Evolutionary conservation across 2,329 filamentous ascomycete species (phyloP).

Genomic region (Trichophyton schoenleinii): DNA sequence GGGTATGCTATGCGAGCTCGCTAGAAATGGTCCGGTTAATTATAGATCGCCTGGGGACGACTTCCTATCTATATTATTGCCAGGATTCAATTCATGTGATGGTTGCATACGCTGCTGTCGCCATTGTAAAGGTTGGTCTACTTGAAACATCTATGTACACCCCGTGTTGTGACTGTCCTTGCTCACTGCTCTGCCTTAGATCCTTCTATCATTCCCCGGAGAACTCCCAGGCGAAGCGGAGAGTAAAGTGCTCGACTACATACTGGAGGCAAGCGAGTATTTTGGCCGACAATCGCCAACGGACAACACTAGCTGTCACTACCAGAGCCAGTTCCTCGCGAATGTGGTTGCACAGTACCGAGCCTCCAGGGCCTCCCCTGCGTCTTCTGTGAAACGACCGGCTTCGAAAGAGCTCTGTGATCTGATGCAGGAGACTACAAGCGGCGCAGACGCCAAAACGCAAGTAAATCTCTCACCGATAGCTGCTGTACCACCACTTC

Average conservation of each 20-base stretch:
- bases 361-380: constrained; percentile 9
- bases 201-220: constrained; percentile 14
- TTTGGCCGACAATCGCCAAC: constrained; percentile 14
- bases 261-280: constrained; percentile 11
- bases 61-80: constrained; percentile 27
- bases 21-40: constrained; percentile 26
- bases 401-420: background rate
- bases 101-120: constrained; percentile 32
- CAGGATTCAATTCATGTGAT: constrained; percentile 35
- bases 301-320: constrained; percentile 14
- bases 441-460: background rate
- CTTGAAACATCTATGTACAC: background rate
- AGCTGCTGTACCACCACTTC: background rate
- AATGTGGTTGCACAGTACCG: constrained; percentile 16
- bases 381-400: constrained; percentile 7
- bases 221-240: constrained; percentile 12
- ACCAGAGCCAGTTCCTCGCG: constrained; percentile 14
- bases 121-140: constrained; percentile 24
- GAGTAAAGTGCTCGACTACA: constrained; percentile 11
- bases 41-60: constrained; percentile 15
- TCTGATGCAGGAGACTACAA: background rate
- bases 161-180: background rate
- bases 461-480: background rate
- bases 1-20: constrained; percentile 18
- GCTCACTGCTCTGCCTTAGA: constrained; percentile 4